Evolutionary conservation across 2,329 filamentous ascomycete genomes (phyloP), one percentile per base, ranked within the genome.

Genomic region (Arthrobotrys sphaeroides): DNA sequence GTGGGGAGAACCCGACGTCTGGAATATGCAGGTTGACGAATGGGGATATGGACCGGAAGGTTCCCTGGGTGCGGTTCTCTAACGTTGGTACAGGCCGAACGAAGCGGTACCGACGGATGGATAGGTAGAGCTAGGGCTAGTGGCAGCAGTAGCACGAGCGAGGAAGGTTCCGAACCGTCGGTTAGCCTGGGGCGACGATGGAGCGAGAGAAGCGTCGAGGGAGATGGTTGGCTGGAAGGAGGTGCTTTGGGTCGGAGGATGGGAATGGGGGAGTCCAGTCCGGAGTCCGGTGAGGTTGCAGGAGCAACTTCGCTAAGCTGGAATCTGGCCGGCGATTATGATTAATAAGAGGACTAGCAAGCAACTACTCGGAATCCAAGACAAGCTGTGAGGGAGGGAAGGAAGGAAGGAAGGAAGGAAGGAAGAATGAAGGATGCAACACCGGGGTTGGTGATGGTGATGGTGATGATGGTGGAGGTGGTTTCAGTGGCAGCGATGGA

Each of bases 1-100:
- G 45, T 40, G 45, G 66, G 45, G 65, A 57, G 64, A 49, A 40
- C 49, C 40, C 43, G 66, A 62, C 33, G 66, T 57, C 24, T 42
- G 61, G 61, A 55, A 62, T 73, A 60, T 66, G 69, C 69, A 57
- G 33, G 68, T 45, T 65, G 45, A 57, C 69, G 69, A 67, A 67
- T 61, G 18, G 40, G 53, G 43, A 22, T 42, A 55, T 55, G 16
- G 36, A 36, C 13, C 26, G 38, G 47, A 45, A 65, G 26, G 51
- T 55, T 55, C 51, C 51, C 51, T 38, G 51, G n/a, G 47, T 38
- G 51, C 51, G 31, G 51, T 55, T 55, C 38, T 10, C 31, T 55
- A 55, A 22, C 24, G 51, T 55, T 55, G 57, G 40, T 45, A 61
- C 40, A 33, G 38, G 38, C 28, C 31, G 38, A 55, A 38, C 18